Base-by-base conservation (phyloP, 805 yeast genomes). In the Ogataea kodamae region DNA sequence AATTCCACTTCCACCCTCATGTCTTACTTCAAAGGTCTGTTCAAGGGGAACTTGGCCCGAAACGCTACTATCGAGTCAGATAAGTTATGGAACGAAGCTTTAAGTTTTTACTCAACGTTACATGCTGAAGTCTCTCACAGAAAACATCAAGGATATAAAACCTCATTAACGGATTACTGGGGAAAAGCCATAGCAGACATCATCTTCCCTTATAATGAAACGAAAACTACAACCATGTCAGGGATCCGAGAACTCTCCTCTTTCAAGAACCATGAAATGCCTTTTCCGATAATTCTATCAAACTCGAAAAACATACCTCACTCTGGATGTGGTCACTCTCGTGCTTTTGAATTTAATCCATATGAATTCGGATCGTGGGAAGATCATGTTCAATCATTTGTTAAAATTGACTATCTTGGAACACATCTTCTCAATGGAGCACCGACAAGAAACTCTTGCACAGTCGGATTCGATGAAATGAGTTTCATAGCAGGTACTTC, bases 331-430 rank as follows among this genome's bases (percentile, higher is more conserved):
- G 49, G 58, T n/a, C 51, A 60, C 19, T 68, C 79, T 1, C 70
- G 65, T 37, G 39, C 74, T 3, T 68, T 76, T 42, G 86, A 79
- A 52, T 70, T 79, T 43, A 74, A 71, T 9, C 84, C 84, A 0
- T 75, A 55, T 48, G 87, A 79, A 37, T 78, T 78, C 59, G 86
- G 86, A 0, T 74, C 81, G 0, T 79, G 84, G 83, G 81, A 77
- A 42, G 40, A 59, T 9, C 53, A 54, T 24, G 43, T 71, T 20
- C 55, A 63, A 22, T 59, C 73, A 4, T 79, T 79, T 43, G 59
- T 70, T 3, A 64, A 71, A n/a, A 44, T 71, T 24, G 65, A 64
- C 38, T 78, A 68, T 44, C 51, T 79, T 17, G 86, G 86, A 0
- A 61, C 81, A 0, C 35, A 55, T 2, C 49, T 77, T 7, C 38